Evolutionary conservation across 345 rosid species (phyloP).

Genomic region (Psidium guajava): DNA sequence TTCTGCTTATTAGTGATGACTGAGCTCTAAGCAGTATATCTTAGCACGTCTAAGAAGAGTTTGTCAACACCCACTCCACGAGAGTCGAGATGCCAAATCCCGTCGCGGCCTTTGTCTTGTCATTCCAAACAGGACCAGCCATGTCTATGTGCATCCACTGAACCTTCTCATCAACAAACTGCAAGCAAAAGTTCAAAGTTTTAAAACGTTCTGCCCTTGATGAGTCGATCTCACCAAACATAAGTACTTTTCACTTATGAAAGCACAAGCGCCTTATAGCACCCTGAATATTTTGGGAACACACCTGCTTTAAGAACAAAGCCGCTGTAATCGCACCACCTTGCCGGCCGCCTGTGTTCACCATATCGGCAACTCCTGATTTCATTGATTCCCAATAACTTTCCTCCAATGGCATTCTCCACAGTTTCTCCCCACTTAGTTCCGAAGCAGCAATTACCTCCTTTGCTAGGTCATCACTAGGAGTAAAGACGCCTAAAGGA

Average conservation of each 20-base stretch:
- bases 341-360: conserved; percentile 73
- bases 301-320: conserved; percentile 85
- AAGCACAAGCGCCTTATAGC: background rate
- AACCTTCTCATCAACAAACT: conserved; percentile 85
- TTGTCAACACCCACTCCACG: conserved; percentile 84
- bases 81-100: conserved; percentile 83
- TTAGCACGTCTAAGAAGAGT: conserved; percentile 25
- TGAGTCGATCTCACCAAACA: background rate
- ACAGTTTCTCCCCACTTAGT: conserved; percentile 79
- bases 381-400: conserved; percentile 98
- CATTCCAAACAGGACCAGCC: conserved; percentile 93
- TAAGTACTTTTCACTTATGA: background rate
- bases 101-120: conserved; percentile 67
- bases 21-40: background rate
- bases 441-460: conserved; percentile 74
- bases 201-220: background rate
- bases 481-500: conserved; percentile 63
- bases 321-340: conserved; percentile 95
- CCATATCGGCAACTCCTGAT: conserved; percentile 94
- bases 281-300: background rate
- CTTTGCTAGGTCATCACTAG: conserved; percentile 72
- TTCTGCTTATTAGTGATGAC: background rate
- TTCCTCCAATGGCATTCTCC: conserved; percentile 98
- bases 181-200: background rate
- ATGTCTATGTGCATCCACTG: conserved; percentile 98